Base-by-base conservation (phyloP, 1,284 basidiomycete genomes). In the Tilletia indica region DNA sequence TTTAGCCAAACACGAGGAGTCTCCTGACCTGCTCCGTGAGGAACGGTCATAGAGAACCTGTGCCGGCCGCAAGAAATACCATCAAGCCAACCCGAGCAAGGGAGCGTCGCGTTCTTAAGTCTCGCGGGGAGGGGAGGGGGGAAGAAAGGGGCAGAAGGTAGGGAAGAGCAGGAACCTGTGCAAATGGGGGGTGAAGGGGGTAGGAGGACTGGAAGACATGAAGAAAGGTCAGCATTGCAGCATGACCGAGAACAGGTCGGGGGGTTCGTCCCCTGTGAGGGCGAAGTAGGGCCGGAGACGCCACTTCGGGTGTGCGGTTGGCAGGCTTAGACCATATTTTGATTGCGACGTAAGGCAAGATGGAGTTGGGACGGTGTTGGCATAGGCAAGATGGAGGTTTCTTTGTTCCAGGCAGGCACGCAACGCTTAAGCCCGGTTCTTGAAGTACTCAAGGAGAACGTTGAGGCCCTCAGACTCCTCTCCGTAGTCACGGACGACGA, bases 401-500 rank as follows among this genome's bases (percentile, higher is more conserved):
- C 25, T 31, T 31, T 31, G 25, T 31, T 31, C 42, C 6, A 8
- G 42, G 42, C 9, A 45, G 14, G 56, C 56, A 58, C 16, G 25
- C 21, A n/a, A 31, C 56, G 56, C 56, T 87, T 92, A 64, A 64
- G 61, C 61, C 74, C 93, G 92, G 88, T 90, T 64, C 89, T 94
- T 94, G 91, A 94, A 94, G 89, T 94, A 93, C 86, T 97, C 94
- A 82, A 97, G 89, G 86, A 98, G 91, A 39, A 97, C 95, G 86
- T 97, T 92, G 84, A 97, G 90, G 77, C 95, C 96, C 88, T 96
- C 92, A 83, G 91, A 92, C 89, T 98, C 96, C 80, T 90, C 89
- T 85, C 96, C 96, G 86, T 96, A 99, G 86, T 98, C 93, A 89
- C 94, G 97, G 84, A 99, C 95, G 79, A 98, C 96, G 80, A 98